A percentile compares a stretch with the other conserved stretches of the same genome.
phyloP scores from a whole-genome alignment of 2,329 filamentous ascomycete genomes.

The Colletotrichum spinosum region DNA sequence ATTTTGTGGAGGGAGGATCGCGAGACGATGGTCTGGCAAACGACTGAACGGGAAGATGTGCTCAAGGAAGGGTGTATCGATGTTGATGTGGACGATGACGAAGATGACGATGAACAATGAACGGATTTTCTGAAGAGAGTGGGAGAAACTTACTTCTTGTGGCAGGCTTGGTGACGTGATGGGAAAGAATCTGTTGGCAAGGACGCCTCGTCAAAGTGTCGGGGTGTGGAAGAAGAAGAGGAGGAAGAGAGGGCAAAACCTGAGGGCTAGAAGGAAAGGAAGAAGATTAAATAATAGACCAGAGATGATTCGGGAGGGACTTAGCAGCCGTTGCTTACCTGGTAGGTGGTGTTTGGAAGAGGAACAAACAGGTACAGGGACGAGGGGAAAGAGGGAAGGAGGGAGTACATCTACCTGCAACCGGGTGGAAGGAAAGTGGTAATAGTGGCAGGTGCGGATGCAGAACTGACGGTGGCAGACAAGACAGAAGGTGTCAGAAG shows the following conservation, averaged over 20 bases:
- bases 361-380: background rate
- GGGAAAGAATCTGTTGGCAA: background rate
- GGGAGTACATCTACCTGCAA: too few species aligned
- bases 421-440: too few species aligned
- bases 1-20: too few species aligned
- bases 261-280: background rate
- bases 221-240: slow-evolving; percentile 2
- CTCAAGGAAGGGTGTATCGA: background rate
- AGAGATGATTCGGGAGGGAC: too few species aligned
- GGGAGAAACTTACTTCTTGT: slow-evolving; percentile 5
- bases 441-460: too few species aligned
- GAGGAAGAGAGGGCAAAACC: background rate
- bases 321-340: too few species aligned
- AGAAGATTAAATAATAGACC: background rate
- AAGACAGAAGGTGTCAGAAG: too few species aligned
- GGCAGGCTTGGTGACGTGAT: too few species aligned
- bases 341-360: too few species aligned
- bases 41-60: too few species aligned
- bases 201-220: slow-evolving; percentile 4
- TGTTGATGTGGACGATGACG: background rate
- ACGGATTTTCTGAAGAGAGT: background rate
- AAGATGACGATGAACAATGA: background rate
- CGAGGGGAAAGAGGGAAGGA: background rate
- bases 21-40: too few species aligned
- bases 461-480: too few species aligned